These are phyloP conservation scores for Suaeda aralocaspica DNA, from an alignment of 148 eudicot genomes.

Conservation along the genomic window DNA sequence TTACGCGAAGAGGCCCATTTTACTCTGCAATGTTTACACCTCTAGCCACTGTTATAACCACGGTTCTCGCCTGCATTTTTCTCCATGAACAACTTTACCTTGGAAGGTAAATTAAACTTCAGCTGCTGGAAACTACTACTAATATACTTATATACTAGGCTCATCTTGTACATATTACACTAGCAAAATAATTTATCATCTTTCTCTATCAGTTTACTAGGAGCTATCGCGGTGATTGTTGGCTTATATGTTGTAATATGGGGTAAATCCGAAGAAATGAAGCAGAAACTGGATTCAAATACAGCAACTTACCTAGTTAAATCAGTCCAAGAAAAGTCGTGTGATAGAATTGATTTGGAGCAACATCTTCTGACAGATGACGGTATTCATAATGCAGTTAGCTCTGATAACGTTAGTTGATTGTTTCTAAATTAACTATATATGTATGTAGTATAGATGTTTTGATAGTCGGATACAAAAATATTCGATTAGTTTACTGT, in stretches of 20 bases:
- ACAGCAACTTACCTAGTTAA: not conserved
- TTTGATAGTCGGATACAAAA: too few species aligned
- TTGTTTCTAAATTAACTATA: too few species aligned
- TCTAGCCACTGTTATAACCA: constrained; percentile 51
- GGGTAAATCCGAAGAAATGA: constrained; percentile 46
- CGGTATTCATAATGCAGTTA: not conserved
- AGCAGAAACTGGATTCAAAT: not conserved
- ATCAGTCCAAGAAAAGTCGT: not conserved
- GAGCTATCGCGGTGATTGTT: constrained; percentile 46
- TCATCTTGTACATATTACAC: not conserved
- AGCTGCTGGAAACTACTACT: too few species aligned
- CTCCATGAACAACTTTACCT: constrained; percentile 51
- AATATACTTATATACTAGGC: too few species aligned
- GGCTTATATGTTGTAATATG: constrained; percentile 66
- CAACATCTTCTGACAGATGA: constrained; percentile 23
- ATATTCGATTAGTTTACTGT: too few species aligned
- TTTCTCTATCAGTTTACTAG: constrained; percentile 43
- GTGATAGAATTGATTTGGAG: constrained; percentile 17
- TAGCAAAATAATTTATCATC: not conserved
- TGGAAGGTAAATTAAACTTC: constrained; percentile 44
- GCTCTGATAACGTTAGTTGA: too few species aligned
- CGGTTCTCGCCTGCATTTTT: constrained; percentile 46
- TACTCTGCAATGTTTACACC: constrained; percentile 83
- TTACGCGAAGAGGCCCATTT: constrained; percentile 56
- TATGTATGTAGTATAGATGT: too few species aligned